Evolutionary conservation across 495 filamentous ascomycete species (phyloP).

Genomic region (Margaritispora aquatica): DNA sequence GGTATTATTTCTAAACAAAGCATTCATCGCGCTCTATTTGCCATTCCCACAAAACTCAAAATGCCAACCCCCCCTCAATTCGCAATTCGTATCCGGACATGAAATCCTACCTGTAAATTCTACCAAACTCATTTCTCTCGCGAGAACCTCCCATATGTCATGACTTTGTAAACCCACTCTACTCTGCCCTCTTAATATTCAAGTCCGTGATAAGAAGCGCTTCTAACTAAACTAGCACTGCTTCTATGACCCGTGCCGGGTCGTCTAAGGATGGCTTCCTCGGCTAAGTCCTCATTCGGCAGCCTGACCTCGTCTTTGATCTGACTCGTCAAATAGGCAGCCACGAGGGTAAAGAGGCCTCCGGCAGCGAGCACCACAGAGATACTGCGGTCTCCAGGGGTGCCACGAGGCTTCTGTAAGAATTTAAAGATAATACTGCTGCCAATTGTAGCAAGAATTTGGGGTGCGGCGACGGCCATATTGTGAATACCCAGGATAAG

Average conservation of each 20-base stretch:
- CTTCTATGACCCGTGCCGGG: not conserved
- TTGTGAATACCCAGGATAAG: slow-evolving; percentile 90
- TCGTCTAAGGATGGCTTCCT: slow-evolving; percentile 4
- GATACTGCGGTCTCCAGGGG: slow-evolving; percentile 77
- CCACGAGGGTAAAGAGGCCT: slow-evolving; percentile 67
- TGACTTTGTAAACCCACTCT: not conserved
- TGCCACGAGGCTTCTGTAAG: slow-evolving; percentile 77
- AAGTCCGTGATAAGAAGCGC: slow-evolving; percentile 10
- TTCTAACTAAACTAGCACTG: slow-evolving; percentile 18
- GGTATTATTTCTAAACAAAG: not conserved
- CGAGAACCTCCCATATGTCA: not conserved
- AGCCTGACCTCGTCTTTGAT: slow-evolving; percentile 23
- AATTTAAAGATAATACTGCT: slow-evolving; percentile 74
- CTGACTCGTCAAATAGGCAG: slow-evolving; percentile 53
- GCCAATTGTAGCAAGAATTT: slow-evolving; percentile 78
- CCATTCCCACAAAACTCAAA: not conserved
- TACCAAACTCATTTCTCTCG: not conserved
- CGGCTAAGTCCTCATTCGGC: slow-evolving; percentile 1
- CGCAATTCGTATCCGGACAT: not conserved
- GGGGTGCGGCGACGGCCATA: slow-evolving; percentile 80
- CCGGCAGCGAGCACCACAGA: slow-evolving; percentile 79
- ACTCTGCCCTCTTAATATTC: slow-evolving; percentile 18
- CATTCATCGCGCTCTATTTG: not conserved
- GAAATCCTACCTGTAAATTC: too few species aligned
- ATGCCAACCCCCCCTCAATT: not conserved